phyloP scores from a whole-genome alignment of 2,329 filamentous ascomycete genomes.

The Ceratocystis smalleyi region DNA sequence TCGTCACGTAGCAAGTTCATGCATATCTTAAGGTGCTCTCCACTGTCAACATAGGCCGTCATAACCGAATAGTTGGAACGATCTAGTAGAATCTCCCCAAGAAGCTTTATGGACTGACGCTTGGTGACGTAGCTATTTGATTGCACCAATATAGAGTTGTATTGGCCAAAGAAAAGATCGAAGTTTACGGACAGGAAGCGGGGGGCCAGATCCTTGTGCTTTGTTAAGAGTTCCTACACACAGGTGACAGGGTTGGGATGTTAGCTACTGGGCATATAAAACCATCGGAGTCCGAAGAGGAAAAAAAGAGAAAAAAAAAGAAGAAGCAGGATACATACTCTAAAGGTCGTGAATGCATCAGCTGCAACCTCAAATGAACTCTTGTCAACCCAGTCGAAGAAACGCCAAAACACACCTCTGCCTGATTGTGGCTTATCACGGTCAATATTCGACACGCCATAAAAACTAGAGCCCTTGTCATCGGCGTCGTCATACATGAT shows the following conservation, averaged over 20 bases:
- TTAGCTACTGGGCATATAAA: not conserved
- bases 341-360: constrained; percentile 93
- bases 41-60: constrained; percentile 89
- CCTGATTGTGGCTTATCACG: constrained; percentile 60
- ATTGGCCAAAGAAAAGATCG: constrained; percentile 78
- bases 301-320: not conserved
- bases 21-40: constrained; percentile 91
- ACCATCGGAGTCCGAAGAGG: not conserved
- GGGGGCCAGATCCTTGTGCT: constrained; percentile 81
- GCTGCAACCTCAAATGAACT: constrained; percentile 93
- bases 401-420: constrained; percentile 83
- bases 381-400: constrained; percentile 95
- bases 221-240: constrained; percentile 78
- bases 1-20: constrained; percentile 96
- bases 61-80: constrained; percentile 95
- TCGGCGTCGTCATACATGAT: constrained; percentile 83
- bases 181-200: constrained; percentile 83
- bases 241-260: not conserved
- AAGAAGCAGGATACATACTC: constrained; percentile 39
- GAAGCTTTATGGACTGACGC: constrained; percentile 89
- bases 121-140: constrained; percentile 97
- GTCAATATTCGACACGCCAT: constrained; percentile 64
- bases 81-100: constrained; percentile 88
- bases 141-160: constrained; percentile 75
- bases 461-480: constrained; percentile 52